Base-by-base conservation (phyloP, 2,329 filamentous ascomycete species). In the Lasiodiplodia hormozganensis region DNA sequence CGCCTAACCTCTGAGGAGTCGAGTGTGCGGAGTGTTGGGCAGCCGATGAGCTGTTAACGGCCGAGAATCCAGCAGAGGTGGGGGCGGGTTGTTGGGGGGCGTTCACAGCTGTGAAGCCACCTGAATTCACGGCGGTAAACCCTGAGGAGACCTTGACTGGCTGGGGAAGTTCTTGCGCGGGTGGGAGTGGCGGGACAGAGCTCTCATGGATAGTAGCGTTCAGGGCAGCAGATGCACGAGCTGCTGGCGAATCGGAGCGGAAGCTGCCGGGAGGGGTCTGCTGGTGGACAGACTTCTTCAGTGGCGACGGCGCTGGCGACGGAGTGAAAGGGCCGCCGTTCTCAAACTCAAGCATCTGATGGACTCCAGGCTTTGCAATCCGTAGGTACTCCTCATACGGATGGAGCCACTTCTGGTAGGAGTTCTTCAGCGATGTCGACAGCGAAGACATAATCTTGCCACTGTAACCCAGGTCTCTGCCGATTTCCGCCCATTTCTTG, bases 381-480 rank as follows among this genome's bases (percentile, higher is more conserved):
- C 92, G 88, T 53, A 99, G 83, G 77, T 97, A 99, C 71, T 98
- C 94, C 80, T 99, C 96, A 74, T 98, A 99, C 0, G 96, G 96
- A 76, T 94, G 93, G 3, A 99, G 89, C 93, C 96, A 99, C 81
- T 95, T 90, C 78, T 97, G 94, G 75, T 96, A 99, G 0, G 96
- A 98, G 79, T 99, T 99, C 79, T 98, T 99, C 52, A 99, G 86
- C 5, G 96, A 98, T 0, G 96, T 99, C 6, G 96, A 99, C 57
- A 99, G 84, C 10, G 96, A 98, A 2, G 95, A 98, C 96, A 99
- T 99, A 71, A 99, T 99, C 84, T 99, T 99, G 77, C 96, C 96
- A 77, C 95, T 98, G 81, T 99, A 99, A 67, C 96, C 96, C 58
- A 99, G 83, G 78, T 98, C 96, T 75, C 96, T 90, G 40, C 96